Evolutionary conservation across 495 filamentous ascomycete genomes (phyloP).

Genomic region (Sabuloglossum arenarium): DNA sequence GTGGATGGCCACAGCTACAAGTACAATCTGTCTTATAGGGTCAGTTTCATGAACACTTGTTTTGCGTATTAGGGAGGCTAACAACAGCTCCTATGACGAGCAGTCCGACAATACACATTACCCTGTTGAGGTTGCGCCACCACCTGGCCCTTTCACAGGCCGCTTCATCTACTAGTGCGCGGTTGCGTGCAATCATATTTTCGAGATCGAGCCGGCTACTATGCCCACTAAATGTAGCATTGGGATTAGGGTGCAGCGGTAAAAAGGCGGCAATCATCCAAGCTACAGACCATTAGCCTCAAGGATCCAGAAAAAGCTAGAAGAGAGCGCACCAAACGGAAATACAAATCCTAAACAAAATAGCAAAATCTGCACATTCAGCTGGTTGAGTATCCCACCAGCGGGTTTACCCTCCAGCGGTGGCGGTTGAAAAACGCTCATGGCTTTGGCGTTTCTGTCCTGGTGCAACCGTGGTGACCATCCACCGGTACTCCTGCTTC

Average conservation of each 20-base stretch:
- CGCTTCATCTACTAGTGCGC: constrained; percentile 29
- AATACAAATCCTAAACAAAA: constrained; percentile 78
- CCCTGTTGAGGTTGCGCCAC: constrained; percentile 83
- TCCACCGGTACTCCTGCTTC: constrained; percentile 14
- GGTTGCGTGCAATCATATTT: constrained; percentile 16
- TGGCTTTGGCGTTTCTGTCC: constrained; percentile 33
- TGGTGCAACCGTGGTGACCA: constrained; percentile 59
- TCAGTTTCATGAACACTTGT: constrained; percentile 9
- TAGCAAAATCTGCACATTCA: constrained; percentile 67
- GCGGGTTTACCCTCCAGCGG: constrained; percentile 42
- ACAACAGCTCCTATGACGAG: constrained; percentile 58
- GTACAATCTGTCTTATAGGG: constrained; percentile 23
- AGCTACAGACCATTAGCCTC: constrained; percentile 20
- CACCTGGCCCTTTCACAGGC: constrained; percentile 66
- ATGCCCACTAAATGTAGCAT: background rate
- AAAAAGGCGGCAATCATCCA: constrained; percentile 79
- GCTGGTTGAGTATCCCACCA: constrained; percentile 35
- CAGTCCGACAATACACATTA: constrained; percentile 63
- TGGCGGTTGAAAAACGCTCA: constrained; percentile 46
- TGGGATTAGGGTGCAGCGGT: constrained; percentile 36
- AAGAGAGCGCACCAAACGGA: constrained; percentile 41
- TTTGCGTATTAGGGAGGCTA: constrained; percentile 15
- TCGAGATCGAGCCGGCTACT: constrained; percentile 18
- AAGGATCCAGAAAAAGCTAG: background rate
- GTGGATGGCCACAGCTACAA: constrained; percentile 33